Base-by-base conservation (phyloP, 257 asterid genomes). In the Solanum sejunctum region DNA sequence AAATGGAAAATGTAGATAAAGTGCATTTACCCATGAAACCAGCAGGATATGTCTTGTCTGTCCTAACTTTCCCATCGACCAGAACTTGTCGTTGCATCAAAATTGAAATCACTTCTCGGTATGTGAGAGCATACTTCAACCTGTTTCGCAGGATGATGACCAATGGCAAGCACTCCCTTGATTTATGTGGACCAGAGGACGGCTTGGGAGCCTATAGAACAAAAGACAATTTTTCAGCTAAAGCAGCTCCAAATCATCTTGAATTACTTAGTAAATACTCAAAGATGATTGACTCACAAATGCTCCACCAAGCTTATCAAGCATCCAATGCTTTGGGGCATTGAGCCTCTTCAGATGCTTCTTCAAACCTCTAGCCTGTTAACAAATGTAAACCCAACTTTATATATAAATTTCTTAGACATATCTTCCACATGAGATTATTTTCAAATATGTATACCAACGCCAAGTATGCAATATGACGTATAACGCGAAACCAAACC, bases 161-260 rank as follows among this genome's bases (percentile, higher is more conserved):
- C 85, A 83, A 69, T 4, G 85, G 26, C 70, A 83, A 67, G 56
- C 81, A 83, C 54, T 83, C 81, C 85, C 57, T 69, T 83, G 85
- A 83, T 55, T 83, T 83, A 81, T 83, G 85, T 49, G 85, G 85
- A 28, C 85, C 81, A 69, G 81, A 83, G 5, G 85, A 83, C 3
- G 85, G 85, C 85, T 83, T 83, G 10, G 85, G 85, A 66, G 85
- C 85, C 85, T 83, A 36, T 73, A 69, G 8, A 83, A 17, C 26
- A 21, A 81, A 58, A 36, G 5, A 36, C 20, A 69, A 3, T 18
- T 32, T 28, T 7, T 2, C 0, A 52, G 55, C 10, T 67, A 69
- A 28, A 36, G 26, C 45, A 49, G 7, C 12, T 47, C 15, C 16
- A 69, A 7, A 20, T 56, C 12, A 49, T 52, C 26, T 54, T 5